These are phyloP conservation scores for Castanea sativa DNA, from an alignment of 306 rosid species.

Conservation along the genomic window DNA sequence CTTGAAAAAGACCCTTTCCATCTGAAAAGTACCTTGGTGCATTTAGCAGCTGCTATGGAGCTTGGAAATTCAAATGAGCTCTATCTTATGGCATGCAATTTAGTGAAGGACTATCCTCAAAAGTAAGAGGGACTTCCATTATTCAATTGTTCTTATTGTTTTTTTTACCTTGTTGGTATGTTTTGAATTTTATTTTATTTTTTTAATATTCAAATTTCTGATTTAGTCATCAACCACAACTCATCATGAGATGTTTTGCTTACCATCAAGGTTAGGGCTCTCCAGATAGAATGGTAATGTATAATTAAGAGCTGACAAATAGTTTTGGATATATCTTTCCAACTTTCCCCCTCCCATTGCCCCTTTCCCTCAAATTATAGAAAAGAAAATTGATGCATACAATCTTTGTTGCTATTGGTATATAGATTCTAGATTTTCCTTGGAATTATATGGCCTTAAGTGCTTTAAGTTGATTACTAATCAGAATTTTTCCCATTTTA, in stretches of 20 bases:
- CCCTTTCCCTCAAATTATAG: background rate
- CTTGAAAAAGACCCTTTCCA: constrained; percentile 97
- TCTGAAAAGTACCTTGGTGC: constrained; percentile 84
- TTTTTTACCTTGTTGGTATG: constrained; percentile 1
- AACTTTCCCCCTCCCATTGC: background rate
- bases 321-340: background rate
- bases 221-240: background rate
- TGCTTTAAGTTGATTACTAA: constrained; percentile 5
- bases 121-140: constrained; percentile 45
- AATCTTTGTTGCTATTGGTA: background rate
- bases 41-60: constrained; percentile 95
- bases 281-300: background rate
- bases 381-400: background rate
- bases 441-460: background rate
- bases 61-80: constrained; percentile 97
- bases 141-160: constrained; percentile 11
- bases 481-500: constrained; percentile 28
- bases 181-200: background rate
- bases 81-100: constrained; percentile 92
- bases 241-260: background rate
- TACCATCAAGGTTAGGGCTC: background rate
- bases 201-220: background rate
- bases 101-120: constrained; percentile 96
- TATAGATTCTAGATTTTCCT: background rate
- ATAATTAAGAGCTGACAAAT: background rate